These are phyloP conservation scores for Selaginella tamariscina DNA, from an alignment of 75 land plant genomes.

Conservation along the genomic window DNA sequence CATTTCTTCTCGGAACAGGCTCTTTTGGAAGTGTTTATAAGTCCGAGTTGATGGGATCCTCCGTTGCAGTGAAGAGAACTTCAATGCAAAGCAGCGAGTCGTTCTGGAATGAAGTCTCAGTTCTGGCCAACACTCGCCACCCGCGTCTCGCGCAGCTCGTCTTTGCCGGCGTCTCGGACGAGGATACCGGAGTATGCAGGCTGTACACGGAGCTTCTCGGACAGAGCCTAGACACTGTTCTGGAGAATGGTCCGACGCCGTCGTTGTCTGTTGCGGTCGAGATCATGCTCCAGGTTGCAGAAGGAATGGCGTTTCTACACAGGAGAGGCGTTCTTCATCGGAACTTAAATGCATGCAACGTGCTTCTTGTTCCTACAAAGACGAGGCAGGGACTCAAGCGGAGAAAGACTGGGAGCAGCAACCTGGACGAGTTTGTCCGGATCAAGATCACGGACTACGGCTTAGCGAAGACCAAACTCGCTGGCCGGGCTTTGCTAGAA, in stretches of 20 bases:
- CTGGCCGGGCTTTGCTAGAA: background rate
- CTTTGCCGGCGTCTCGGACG: background rate
- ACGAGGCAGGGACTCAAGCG: background rate
- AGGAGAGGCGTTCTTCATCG: background rate
- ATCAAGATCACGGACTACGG: conserved; percentile 9
- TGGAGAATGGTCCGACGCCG: background rate
- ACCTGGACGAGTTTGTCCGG: background rate
- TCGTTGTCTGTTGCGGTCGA: background rate
- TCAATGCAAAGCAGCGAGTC: background rate
- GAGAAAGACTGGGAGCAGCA: background rate
- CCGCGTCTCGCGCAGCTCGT: background rate
- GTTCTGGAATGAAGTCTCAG: conserved; percentile 1
- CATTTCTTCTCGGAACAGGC: background rate
- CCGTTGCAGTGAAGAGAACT: background rate
- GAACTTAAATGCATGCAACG: background rate
- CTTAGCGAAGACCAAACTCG: background rate
- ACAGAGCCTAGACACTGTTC: background rate
- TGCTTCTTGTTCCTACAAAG: background rate
- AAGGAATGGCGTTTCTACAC: conserved; percentile 9
- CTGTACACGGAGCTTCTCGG: conserved; percentile 1
- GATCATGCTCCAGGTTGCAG: conserved; percentile 9
- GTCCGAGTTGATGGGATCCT: background rate
- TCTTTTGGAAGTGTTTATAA: conserved; percentile 2
- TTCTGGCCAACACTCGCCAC: background rate
- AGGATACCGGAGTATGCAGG: background rate